Evolutionary conservation across 192 early-diverging fungal species (phyloP).

Genomic region (Glomus cerebriforme): DNA sequence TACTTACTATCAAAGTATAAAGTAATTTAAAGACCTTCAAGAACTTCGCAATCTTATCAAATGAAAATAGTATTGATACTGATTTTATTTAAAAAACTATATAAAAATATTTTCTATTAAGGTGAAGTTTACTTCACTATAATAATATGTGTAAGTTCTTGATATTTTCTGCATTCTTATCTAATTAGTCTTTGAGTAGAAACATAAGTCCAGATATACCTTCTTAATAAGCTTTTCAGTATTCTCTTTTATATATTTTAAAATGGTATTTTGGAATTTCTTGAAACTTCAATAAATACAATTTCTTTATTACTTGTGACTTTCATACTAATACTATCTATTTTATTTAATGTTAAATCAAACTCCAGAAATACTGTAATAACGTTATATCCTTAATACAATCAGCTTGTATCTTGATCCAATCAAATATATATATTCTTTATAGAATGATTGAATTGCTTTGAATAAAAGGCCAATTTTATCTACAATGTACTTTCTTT

Average conservation of each 20-base stretch:
- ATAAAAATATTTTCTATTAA: too few relatives aligned
- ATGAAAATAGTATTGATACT: not conserved
- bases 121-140: not conserved
- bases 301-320: slow-evolving; percentile 22
- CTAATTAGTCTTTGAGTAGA: slow-evolving; percentile 15
- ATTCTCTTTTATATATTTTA: slow-evolving; percentile 11
- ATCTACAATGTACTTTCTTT: slow-evolving; percentile 23
- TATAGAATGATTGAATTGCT: slow-evolving; percentile 29
- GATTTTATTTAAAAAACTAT: not conserved
- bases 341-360: slow-evolving; percentile 25
- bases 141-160: not conserved
- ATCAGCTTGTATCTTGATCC: slow-evolving; percentile 25
- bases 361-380: slow-evolving; percentile 26
- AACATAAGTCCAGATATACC: slow-evolving; percentile 22
- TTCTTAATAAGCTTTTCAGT: slow-evolving; percentile 28
- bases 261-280: not conserved
- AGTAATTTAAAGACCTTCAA: slow-evolving; percentile 16
- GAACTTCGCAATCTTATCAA: not conserved
- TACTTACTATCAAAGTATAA: slow-evolving; percentile 19
- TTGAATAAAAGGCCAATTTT: slow-evolving; percentile 25
- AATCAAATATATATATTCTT: slow-evolving; percentile 28
- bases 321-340: slow-evolving; percentile 13
- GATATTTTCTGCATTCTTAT: slow-evolving; percentile 19
- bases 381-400: slow-evolving; percentile 13
- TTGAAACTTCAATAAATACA: slow-evolving; percentile 19